A percentile compares a stretch with the other conserved stretches of the same genome.
Conservation (phyloP, 352 stramenopile genomes). For the Globisporangium middletonii region DNA sequence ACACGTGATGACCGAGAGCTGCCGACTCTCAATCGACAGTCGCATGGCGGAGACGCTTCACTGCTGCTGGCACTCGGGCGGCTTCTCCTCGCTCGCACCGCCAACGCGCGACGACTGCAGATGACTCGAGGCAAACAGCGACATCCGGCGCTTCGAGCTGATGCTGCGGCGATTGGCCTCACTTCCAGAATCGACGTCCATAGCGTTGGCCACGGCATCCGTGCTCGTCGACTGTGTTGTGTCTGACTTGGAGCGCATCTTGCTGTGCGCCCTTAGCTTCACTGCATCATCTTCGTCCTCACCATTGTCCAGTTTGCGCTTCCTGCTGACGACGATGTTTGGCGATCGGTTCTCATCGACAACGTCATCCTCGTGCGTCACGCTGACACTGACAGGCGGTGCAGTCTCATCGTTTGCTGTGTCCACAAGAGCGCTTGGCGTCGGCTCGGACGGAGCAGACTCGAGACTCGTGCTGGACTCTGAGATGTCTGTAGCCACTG, state of each 20-base stretch:
- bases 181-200: background rate
- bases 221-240: background rate
- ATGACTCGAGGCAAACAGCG: conserved; percentile 3
- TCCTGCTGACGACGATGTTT: conserved; percentile 3
- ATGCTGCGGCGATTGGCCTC: background rate
- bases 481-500: background rate
- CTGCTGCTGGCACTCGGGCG: conserved; percentile 17
- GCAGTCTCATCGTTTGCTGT: too few species aligned
- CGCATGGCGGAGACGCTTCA: background rate
- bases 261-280: background rate
- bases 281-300: background rate
- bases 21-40: too few species aligned
- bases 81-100: conserved; percentile 6
- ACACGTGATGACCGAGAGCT: too few species aligned
- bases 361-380: background rate
- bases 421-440: too few species aligned
- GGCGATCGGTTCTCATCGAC: conserved; percentile 8
- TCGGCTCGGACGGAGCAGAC: too few species aligned
- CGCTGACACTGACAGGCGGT: background rate
- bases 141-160: conserved; percentile 5
- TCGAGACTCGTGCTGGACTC: too few species aligned
- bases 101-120: background rate
- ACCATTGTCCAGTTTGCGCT: conserved; percentile 1
- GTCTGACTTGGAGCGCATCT: background rate
- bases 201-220: background rate